Evolutionary conservation across 495 filamentous ascomycete species (phyloP).

Genomic region (Neurospora sp.): DNA sequence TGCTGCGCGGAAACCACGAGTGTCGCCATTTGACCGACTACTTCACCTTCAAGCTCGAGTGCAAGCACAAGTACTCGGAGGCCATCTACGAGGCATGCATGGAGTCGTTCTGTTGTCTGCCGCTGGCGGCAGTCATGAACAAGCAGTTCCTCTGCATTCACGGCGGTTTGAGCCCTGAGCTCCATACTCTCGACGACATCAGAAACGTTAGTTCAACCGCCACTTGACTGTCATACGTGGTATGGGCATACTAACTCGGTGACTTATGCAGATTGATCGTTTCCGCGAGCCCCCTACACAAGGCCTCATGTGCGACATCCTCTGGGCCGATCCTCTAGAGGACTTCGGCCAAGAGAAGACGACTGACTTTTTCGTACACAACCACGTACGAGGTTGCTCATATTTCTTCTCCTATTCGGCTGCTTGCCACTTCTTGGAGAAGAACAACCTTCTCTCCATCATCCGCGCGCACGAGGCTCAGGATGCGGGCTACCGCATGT

Average conservation of each 20-base stretch:
- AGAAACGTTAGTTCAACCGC: conserved; percentile 52
- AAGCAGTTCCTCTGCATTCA: conserved; percentile 99
- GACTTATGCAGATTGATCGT: conserved; percentile 67
- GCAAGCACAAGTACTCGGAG: conserved; percentile 98
- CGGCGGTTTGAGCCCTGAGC: conserved; percentile 86
- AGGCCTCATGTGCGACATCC: conserved; percentile 96
- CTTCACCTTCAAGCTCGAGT: conserved; percentile 99
- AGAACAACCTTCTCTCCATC: conserved; percentile 95
- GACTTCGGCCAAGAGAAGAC: conserved; percentile 99
- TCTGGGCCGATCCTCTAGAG: conserved; percentile 98
- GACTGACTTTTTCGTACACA: conserved; percentile 92
- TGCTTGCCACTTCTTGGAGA: conserved; percentile 96
- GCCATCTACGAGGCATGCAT: conserved; percentile 95
- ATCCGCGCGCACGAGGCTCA: conserved; percentile 99
- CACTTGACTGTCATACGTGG: not conserved
- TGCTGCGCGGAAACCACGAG: conserved; percentile 95
- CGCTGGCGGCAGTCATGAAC: conserved; percentile 97
- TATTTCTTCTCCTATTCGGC: conserved; percentile 99
- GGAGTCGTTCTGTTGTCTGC: conserved; percentile 92
- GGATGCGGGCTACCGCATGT: conserved; percentile 98
- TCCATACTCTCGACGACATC: conserved; percentile 91
- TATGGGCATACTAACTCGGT: conserved; percentile 5
- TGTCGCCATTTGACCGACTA: conserved; percentile 98
- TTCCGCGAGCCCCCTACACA: conserved; percentile 97
- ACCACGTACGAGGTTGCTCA: conserved; percentile 95